Evolutionary conservation across 1,284 basidiomycete species (phyloP).

Genomic region (Tilletia horrida): DNA sequence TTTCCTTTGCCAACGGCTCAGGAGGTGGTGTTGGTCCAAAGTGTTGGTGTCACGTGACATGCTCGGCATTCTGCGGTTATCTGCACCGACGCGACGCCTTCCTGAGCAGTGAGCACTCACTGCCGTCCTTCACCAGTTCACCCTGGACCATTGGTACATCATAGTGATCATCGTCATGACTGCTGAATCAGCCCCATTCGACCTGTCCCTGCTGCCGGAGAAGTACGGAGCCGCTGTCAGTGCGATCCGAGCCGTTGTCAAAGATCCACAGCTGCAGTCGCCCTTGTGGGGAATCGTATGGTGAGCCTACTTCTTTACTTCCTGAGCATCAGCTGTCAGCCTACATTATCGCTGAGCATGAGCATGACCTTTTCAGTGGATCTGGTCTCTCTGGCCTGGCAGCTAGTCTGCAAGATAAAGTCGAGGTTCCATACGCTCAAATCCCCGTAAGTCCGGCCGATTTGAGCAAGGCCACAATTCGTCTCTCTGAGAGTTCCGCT

Average conservation of each 20-base stretch:
- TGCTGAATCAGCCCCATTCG: not conserved
- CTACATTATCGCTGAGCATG: not conserved
- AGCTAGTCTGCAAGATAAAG: constrained; percentile 24
- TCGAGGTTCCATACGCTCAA: constrained; percentile 35
- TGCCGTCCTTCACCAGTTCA: too few relatives aligned
- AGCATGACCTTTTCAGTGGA: constrained; percentile 23
- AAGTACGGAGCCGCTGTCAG: constrained; percentile 33
- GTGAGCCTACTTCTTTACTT: constrained; percentile 21
- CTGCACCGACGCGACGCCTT: too few relatives aligned
- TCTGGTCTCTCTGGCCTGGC: constrained; percentile 38
- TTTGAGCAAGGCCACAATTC: not conserved
- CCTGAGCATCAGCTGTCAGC: too few relatives aligned
- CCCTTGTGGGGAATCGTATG: constrained; percentile 49
- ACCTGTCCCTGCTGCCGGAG: constrained; percentile 25
- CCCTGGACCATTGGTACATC: not conserved
- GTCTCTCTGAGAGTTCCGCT: not conserved
- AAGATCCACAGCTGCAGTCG: constrained; percentile 21
- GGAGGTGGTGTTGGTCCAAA: too few relatives aligned
- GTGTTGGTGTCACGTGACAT: too few relatives aligned
- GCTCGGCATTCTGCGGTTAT: too few relatives aligned
- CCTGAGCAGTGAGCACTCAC: too few relatives aligned
- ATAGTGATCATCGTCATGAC: too few relatives aligned
- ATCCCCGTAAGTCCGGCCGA: constrained; percentile 31
- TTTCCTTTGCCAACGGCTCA: too few relatives aligned
- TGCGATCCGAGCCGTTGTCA: constrained; percentile 26